Base-by-base conservation (phyloP, 768 basidiomycete species). In the Cyclocybe aegerita region DNA sequence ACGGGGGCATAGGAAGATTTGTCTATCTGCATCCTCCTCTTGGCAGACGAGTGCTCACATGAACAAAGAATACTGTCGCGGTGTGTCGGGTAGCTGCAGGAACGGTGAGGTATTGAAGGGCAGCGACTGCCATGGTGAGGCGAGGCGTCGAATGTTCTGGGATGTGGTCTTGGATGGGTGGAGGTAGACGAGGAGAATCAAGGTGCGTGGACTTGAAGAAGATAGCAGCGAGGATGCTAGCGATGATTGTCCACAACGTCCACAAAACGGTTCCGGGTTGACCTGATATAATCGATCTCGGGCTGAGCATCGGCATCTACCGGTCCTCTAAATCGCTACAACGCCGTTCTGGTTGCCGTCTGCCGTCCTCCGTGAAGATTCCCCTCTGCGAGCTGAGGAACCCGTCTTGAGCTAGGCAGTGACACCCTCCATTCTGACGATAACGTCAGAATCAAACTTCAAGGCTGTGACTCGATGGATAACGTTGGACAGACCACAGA, bases 61-160 rank as follows among this genome's bases (percentile, higher is more conserved):
- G 94, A 36, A 93, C 70, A 66, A 96, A 93, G 60, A 96, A 87
- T 55, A 96, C 82, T 0, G 91, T 93, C 7, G 91, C 90, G 7
- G 89, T 85, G 67, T 96, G 93, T 55, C 78, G 82, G 35, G 72
- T 61, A 37, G 71, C 62, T 9, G 90, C 74, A 34, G 78, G 72
- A 30, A 88, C 72, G 30, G 76, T 72, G 55, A 86, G 65, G 65
- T 64, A 77, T 59, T 79, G 77, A 46, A 85, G 71, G 40, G 66
- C 50, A 39, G 65, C 53, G 39, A 65, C 56, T 50, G 70, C 66
- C 70, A 76, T 73, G 32, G 31, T 39, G 34, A 16, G 29, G 33
- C 35, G 48, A 31, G 23, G 39, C 36, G 35, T 45, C 29, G 60
- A 34, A 50, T 41, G 16, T 47, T 55, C 43, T 49, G 40, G 44